Base-by-base conservation (phyloP, 2,329 filamentous ascomycete genomes). In the Fusarium buharicum region DNA sequence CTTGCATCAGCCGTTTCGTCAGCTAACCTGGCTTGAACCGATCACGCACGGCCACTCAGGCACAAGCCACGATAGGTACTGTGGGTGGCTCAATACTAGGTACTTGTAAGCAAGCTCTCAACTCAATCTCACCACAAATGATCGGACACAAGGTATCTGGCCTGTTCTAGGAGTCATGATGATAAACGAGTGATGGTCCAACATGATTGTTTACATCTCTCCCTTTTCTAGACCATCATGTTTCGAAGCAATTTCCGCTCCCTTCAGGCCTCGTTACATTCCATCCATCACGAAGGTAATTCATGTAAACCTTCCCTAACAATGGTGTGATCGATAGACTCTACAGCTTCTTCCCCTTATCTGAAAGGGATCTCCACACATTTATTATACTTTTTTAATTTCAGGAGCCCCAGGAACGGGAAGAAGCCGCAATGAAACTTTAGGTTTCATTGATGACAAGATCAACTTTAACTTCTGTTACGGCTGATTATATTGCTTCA, bases 1-100 rank as follows among this genome's bases (percentile, higher is more conserved):
- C 69, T 64, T 71, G 36, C 44, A 63, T 70, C 50, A 55, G 58
- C 55, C 62, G 62, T 69, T 70, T 70, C 66, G 68, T 68, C 68
- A 70, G 63, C 67, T 55, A 60, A 59, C 59, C 51, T 47, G 50
- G 17, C 22, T 22, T 34, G 58, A 62, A 55, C 62, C 50, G 38
- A 41, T 53, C 38, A 43, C 41, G 33, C 28, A 55, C 41, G 56
- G 52, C 52, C 39, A 61, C 54, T 40, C 56, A 46, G 50, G 40
- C 45, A 64, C 62, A 55, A 60, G 65, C 58, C 64, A 62, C 62
- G 22, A 57, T 27, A 37, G 3, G 34, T 60, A 62, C 62, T 18
- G 51, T 27, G 33, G 3, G 34, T 60, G 44, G 56, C 56, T 50
- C 50, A 36, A 40, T 18, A 43, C 34, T 18, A 34, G n/a, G n/a